Base-by-base conservation (phyloP, 2,329 filamentous ascomycete genomes). In the Ambrosiella xylebori region DNA sequence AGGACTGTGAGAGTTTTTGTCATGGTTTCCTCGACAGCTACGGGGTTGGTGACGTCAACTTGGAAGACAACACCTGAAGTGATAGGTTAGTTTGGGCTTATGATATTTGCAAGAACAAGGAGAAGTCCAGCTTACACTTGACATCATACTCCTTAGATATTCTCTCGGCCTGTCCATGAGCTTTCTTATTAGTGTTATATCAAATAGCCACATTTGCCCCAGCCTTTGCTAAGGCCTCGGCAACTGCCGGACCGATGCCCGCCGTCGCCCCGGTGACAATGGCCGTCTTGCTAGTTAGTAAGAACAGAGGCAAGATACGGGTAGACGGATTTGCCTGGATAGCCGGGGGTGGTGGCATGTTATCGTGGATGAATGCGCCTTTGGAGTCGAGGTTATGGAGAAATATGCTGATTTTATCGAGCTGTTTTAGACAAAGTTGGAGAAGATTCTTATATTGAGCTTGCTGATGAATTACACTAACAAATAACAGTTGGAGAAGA, bases 271-370 rank as follows among this genome's bases (percentile, higher is more conserved):
- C 62, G n/a, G 63, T 64, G 3, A 64, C 57, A 39, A 62, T 59
- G 44, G 61, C 60, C 7, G 60, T 60, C 36, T 59, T 60, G 49
- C 82, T 82, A 65, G 81, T 82, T 56, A 87, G 73, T 5, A 82
- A 86, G 70, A 86, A 85, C 60, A 86, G 75, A 39, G 79, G 75
- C 66, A 86, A 67, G 59, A 86, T 75, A 50, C 76, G 71, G 58
- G 75, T 74, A 36, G 72, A 68, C 8, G 19, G 44, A 17, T 8
- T 13, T 17, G 13, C 44, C 44, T 13, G 4, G 11, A 27, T 27
- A 27, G 11, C 44, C 2, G 57, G 69, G 64, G 44, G 76, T 73
- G 2, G 72, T 63, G 38, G 66, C 67, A 63, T 81, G 66, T 77
- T 81, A 65, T 80, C 69, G 65, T 81, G 80, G 62, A 70, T 69